Conservation (phyloP, 2,329 filamentous ascomycete genomes). For the Echinosphaeria canescens region DNA sequence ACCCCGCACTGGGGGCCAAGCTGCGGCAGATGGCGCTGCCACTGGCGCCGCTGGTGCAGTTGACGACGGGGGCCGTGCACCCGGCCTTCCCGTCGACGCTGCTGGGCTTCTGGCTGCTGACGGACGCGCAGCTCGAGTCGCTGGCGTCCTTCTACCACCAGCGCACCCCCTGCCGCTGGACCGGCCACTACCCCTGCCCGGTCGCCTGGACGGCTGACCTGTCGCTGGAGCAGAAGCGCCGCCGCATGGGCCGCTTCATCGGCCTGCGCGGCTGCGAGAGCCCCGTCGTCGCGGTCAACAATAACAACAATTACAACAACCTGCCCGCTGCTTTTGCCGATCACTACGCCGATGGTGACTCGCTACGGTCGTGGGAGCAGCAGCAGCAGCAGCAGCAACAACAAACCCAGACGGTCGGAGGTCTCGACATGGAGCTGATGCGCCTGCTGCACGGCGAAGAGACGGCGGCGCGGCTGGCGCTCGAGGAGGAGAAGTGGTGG, state of each 20-base stretch:
- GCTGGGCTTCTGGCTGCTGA: constrained; percentile 54
- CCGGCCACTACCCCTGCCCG: constrained; percentile 41
- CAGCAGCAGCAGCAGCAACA: too few species aligned
- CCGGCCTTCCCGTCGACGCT: constrained; percentile 42
- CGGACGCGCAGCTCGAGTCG: constrained; percentile 44
- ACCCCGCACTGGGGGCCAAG: constrained; percentile 34
- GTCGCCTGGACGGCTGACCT: constrained; percentile 35
- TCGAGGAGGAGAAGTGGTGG: not conserved
- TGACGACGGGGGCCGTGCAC: constrained; percentile 38
- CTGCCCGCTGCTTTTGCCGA: too few species aligned
- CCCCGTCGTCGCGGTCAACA: constrained; percentile 9
- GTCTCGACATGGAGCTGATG: too few species aligned
- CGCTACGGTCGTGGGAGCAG: too few species aligned
- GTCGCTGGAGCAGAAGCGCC: constrained; percentile 42
- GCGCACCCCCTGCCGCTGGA: constrained; percentile 30
- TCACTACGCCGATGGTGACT: too few species aligned
- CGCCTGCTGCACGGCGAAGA: too few species aligned
- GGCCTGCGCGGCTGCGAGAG: constrained; percentile 36
- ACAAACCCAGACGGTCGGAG: too few species aligned
- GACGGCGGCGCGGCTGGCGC: constrained; percentile 1
- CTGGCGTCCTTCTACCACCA: constrained; percentile 59
- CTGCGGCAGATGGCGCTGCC: constrained; percentile 41
- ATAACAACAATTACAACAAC: too few species aligned
- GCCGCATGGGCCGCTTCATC: constrained; percentile 54
- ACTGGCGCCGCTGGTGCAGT: constrained; percentile 43